phyloP scores from a whole-genome alignment of 441 rosid genomes.

The Gossypium armourianum region DNA sequence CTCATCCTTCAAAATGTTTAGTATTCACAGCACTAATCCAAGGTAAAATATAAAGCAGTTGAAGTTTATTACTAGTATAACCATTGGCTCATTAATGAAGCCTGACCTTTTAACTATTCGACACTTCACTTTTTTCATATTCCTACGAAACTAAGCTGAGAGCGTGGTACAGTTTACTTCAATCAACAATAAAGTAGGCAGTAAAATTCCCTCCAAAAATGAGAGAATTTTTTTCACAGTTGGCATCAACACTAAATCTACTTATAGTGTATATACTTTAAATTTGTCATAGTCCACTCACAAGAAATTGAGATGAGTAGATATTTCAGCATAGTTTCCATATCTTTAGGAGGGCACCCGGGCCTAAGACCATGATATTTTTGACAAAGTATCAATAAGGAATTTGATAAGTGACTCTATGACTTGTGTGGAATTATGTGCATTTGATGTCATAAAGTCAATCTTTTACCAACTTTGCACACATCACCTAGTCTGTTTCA shows the following conservation, averaged over 20 bases:
- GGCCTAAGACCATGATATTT: background rate
- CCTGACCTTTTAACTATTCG: background rate
- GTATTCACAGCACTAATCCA: background rate
- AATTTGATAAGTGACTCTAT: background rate
- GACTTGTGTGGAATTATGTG: background rate
- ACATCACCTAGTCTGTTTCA: background rate
- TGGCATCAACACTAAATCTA: background rate
- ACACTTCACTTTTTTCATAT: background rate
- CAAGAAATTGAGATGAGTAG: background rate
- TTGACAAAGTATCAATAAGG: background rate
- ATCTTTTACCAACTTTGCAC: background rate
- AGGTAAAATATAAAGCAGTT: background rate
- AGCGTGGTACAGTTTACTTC: background rate
- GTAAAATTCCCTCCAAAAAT: background rate
- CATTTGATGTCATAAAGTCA: background rate
- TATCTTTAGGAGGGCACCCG: background rate
- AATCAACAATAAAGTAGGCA: background rate
- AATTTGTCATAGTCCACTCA: background rate
- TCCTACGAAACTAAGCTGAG: background rate
- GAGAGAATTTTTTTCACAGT: background rate
- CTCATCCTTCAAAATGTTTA: background rate
- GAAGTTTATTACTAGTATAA: background rate
- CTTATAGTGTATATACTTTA: background rate
- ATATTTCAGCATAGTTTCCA: constrained; percentile 5
- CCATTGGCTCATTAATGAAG: background rate